phyloP scores from a whole-genome alignment of 495 filamentous ascomycete species.

The Pyrenula massariospora region DNA sequence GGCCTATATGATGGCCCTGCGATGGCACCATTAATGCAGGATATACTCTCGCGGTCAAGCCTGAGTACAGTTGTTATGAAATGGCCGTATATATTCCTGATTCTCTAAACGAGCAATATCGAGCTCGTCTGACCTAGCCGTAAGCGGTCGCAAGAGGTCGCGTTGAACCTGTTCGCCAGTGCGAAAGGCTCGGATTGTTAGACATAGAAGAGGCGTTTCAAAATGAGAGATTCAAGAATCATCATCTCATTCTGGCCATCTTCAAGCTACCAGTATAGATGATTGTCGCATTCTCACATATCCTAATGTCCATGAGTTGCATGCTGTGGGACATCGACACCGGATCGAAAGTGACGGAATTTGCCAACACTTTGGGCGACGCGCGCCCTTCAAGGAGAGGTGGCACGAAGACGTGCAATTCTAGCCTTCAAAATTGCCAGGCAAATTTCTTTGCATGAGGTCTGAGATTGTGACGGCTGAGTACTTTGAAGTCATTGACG shows the following conservation, averaged over 20 bases:
- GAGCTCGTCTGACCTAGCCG: background rate
- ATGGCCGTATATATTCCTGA: background rate
- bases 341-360: constrained; percentile 92
- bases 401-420: no score
- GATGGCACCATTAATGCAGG: background rate
- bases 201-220: background rate
- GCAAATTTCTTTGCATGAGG: no score
- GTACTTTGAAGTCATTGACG: no score
- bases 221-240: background rate
- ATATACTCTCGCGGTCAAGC: background rate
- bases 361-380: constrained; percentile 95
- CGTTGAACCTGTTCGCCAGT: background rate
- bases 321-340: constrained; percentile 99
- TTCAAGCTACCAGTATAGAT: no score
- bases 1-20: background rate
- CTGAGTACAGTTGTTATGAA: background rate
- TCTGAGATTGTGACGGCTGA: no score
- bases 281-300: no score
- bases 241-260: background rate
- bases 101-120: background rate
- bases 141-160: background rate
- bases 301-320: constrained; percentile 99
- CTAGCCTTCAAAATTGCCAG: no score
- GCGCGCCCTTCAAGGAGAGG: no score
- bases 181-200: background rate